Conservation (phyloP, 108 stramenopile species). For the Epithemia pelagica region DNA sequence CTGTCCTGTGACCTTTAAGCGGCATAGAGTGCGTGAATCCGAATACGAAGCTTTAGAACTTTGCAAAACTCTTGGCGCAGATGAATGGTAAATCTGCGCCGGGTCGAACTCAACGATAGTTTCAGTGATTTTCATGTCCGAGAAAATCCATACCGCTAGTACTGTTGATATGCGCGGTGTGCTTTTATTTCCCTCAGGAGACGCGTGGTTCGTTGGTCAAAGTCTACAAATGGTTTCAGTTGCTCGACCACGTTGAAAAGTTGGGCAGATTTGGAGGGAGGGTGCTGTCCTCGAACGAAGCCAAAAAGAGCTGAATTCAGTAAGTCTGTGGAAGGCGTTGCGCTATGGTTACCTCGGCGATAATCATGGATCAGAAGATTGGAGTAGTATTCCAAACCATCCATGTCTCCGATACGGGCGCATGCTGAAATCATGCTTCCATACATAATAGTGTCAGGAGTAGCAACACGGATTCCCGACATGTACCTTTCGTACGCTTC, state of each 20-base stretch:
- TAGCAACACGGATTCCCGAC: neutral
- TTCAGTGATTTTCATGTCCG: neutral
- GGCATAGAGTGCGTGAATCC: conserved; percentile 59
- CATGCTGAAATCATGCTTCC: neutral
- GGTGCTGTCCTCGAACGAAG: neutral
- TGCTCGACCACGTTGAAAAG: neutral
- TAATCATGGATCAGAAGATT: neutral
- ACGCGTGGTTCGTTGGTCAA: neutral
- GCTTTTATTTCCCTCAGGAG: conserved; percentile 3
- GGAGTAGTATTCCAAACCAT: neutral
- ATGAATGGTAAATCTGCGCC: neutral
- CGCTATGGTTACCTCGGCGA: conserved; percentile 3
- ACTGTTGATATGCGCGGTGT: neutral
- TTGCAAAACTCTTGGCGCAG: conserved; percentile 28
- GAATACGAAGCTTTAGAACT: conserved; percentile 58
- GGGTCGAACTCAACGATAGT: neutral
- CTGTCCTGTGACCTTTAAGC: conserved; percentile 70
- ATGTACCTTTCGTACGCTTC: conserved; percentile 1
- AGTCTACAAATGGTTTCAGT: neutral
- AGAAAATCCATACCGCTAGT: neutral
- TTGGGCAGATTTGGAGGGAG: neutral
- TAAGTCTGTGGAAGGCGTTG: neutral
- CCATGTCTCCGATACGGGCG: neutral
- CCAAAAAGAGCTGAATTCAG: neutral
- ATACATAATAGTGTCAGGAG: conserved; percentile 4